phyloP scores from a whole-genome alignment of 495 filamentous ascomycete genomes.

The Aspergillus olivimuriae region DNA sequence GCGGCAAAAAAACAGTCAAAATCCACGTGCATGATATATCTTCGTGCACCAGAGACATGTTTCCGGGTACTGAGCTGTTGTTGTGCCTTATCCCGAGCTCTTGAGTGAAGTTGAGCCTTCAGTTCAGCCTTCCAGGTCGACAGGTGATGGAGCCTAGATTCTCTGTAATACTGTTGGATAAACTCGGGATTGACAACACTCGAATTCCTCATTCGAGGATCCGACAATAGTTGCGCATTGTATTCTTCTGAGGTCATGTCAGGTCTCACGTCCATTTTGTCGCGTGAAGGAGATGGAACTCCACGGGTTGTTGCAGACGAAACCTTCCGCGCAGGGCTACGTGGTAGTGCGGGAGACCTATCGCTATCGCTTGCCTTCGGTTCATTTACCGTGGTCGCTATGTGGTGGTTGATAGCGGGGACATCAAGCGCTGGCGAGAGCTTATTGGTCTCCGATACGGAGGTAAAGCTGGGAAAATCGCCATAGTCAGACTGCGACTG shows the following conservation, averaged over 20 bases:
- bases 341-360: background rate
- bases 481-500: constrained; percentile 35
- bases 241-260: constrained; percentile 83
- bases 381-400: background rate
- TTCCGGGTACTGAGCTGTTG: constrained; percentile 46
- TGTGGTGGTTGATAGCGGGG: background rate
- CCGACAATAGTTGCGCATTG: constrained; percentile 72
- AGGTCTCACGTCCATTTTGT: constrained; percentile 17
- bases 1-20: constrained; percentile 98
- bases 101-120: constrained; percentile 75
- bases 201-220: constrained; percentile 76
- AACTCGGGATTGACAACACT: constrained; percentile 89
- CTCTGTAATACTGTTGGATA: constrained; percentile 85
- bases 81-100: constrained; percentile 61
- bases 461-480: constrained; percentile 37
- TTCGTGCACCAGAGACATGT: constrained; percentile 51
- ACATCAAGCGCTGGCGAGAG: too few relatives aligned
- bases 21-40: constrained; percentile 92
- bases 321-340: background rate
- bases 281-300: constrained; percentile 3
- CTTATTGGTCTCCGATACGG: constrained; percentile 14
- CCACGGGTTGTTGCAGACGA: background rate
- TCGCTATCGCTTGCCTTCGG: too few relatives aligned
- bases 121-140: constrained; percentile 94
- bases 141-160: constrained; percentile 89